Base-by-base conservation (phyloP, 441 rosid genomes). In the Brassica hybrid region DNA sequence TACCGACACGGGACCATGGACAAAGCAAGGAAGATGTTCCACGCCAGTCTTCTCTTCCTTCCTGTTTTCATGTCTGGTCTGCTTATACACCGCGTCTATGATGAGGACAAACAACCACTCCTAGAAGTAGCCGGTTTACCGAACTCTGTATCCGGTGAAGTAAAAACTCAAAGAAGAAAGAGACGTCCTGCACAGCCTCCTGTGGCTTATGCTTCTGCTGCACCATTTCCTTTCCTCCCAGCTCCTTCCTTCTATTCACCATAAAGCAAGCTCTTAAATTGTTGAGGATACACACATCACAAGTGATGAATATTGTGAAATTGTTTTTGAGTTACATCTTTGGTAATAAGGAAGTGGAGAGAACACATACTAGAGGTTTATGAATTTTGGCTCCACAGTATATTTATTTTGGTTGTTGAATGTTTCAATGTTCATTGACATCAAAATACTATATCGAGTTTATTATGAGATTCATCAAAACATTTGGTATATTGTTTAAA, bases 151-250 rank as follows among this genome's bases (percentile, higher is more conserved):
- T 56, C 84, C 13, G 14, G 32, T 19, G 73, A 67, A 23, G 81
- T 48, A 60, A 79, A 67, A 65, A 25, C 21, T 32, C 69, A 69
- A 0, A 54, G 67, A 45, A 81, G 82, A 79, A 82, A 74, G 66
- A 71, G 16, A 71, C 81, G 82, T 69, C 48, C 71, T 14, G 75
- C 79, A 63, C 92, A 83, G 0, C 75, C 99, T 7, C 97, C 94
- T 4, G 96, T 94, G 32, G 94, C 98, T 21, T 91, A 90, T 21
- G 97, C 98, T 30, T 96, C 94, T 2, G 80, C 80, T 54, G 94
- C 97, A n/a, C 98, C 99, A 6, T 94, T 96, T 74, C 98, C 99
- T 68, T 96, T 96, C 73, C 89, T 96, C 52, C 97, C 96, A 0
- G 98, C 83, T 56, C 97, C 97, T 69, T 85, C 88, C 50, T 95